Base-by-base conservation (phyloP, 1,284 basidiomycete species). In the Stereum hirsutum region DNA sequence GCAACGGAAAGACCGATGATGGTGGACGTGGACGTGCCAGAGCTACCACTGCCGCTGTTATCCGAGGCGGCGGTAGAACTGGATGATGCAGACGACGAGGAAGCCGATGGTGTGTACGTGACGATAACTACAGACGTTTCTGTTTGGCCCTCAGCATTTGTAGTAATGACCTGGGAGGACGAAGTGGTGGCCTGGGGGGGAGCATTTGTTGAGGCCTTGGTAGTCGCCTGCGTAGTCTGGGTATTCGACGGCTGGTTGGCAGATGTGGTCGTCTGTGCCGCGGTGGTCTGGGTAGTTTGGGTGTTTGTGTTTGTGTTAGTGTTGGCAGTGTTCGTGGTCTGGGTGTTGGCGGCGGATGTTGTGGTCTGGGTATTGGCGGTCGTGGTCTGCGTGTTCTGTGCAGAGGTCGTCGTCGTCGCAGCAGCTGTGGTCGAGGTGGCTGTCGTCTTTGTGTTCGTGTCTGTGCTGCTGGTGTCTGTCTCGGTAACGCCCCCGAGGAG, bases 1-100 rank as follows among this genome's bases (percentile, higher is more conserved):
- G 85, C 79, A 21, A 89, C 83, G 0, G 83, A 80, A 45, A 89
- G 65, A 38, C 86, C 86, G 37, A 89, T 60, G 53, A 89, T 86
- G 27, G 84, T 82, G 3, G 81, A 81, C 6, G 72, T 78, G 39
- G 75, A 59, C 19, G 87, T 58, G 15, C 69, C 63, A 46, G 44
- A 40, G 27, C 34, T 43, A 35, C 54, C 49, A 25, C 48, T 38
- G 19, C 33, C 37, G 24, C 24, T 36, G 12, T 48, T 24, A 37
- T 49, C 49, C 5, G 47, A 21, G 25, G 54, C 17, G 14, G 46
- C 14, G 11, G 51, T 19, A 21, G 49, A 44, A 10, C 49, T 28
- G 7, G 50, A 24, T 7, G 49, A 10, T 19, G 46, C 21, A 4
- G 54, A 34, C 12, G 58, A 41, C 23, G 47, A 21, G 6, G 46